A percentile compares a stretch with the other conserved stretches of the same genome.
phyloP scores from a whole-genome alignment of 352 stramenopile genomes.

The Saprolegnia parasitica region DNA sequence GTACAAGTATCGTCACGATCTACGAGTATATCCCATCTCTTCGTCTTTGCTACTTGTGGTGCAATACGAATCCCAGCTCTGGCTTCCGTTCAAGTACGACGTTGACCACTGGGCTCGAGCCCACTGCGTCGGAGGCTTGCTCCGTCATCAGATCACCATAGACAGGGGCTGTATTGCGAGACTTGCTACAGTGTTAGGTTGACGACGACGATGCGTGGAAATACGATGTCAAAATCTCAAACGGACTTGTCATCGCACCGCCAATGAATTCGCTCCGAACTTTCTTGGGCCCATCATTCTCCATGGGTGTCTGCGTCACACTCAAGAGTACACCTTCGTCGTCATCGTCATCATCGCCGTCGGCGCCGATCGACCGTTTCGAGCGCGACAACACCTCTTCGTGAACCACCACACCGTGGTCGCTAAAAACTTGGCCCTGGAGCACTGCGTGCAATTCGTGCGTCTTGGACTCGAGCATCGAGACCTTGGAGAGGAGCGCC shows the following conservation, averaged over 20 bases:
- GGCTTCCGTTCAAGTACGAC: too few relatives aligned
- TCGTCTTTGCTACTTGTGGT: too few relatives aligned
- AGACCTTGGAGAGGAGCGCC: constrained; percentile 60
- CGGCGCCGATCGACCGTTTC: neutral
- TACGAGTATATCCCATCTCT: too few relatives aligned
- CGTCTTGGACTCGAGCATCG: constrained; percentile 61
- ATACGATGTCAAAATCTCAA: constrained; percentile 74
- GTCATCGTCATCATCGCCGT: constrained; percentile 37
- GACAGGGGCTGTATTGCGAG: too few relatives aligned
- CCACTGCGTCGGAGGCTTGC: too few relatives aligned
- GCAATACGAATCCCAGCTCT: too few relatives aligned
- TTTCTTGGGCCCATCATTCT: constrained; percentile 17
- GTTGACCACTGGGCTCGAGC: too few relatives aligned
- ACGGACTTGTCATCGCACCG: constrained; percentile 59
- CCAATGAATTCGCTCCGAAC: constrained; percentile 40
- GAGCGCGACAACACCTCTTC: constrained; percentile 39
- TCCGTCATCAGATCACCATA: too few relatives aligned
- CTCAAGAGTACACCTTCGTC: constrained; percentile 74
- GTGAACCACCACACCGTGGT: constrained; percentile 63
- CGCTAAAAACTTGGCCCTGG: constrained; percentile 72
- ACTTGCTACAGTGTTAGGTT: too few relatives aligned
- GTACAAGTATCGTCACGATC: too few relatives aligned
- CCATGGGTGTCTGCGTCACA: constrained; percentile 38
- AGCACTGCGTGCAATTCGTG: constrained; percentile 49
- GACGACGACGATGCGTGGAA: constrained; percentile 41